Evolutionary conservation across 306 rosid genomes (phyloP).

Genomic region (Vicia villosa): DNA sequence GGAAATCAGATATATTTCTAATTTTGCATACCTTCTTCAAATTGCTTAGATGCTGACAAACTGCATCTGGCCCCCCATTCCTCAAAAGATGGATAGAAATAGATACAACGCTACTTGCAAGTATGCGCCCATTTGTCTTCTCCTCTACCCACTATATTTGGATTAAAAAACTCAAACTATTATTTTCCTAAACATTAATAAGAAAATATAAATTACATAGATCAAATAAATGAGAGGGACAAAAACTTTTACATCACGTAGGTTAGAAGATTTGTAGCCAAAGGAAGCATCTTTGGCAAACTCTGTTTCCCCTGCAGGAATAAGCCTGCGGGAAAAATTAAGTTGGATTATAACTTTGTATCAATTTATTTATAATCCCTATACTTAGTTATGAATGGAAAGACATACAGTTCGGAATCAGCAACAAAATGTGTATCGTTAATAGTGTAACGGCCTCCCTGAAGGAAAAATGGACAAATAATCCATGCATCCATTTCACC

Average conservation of each 20-base stretch:
- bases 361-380: conserved; percentile 25
- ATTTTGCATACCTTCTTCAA: conserved; percentile 66
- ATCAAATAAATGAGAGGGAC: conserved; percentile 9
- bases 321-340: conserved; percentile 61
- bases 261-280: conserved; percentile 93
- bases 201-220: conserved; percentile 10
- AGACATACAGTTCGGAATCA: conserved; percentile 75
- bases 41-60: conserved; percentile 70
- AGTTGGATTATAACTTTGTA: conserved; percentile 28
- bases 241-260: conserved; percentile 68
- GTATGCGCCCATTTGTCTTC: conserved; percentile 76
- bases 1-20: conserved; percentile 5
- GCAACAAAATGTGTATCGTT: conserved; percentile 86
- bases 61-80: conserved; percentile 90
- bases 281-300: conserved; percentile 95
- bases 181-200: conserved; percentile 3
- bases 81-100: conserved; percentile 81
- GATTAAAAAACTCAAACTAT: conserved; percentile 27
- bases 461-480: conserved; percentile 93
- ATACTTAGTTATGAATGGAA: conserved; percentile 24
- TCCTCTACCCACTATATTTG: conserved; percentile 89
- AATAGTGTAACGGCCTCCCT: conserved; percentile 93
- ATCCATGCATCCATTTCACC: conserved; percentile 98
- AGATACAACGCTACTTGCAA: conserved; percentile 63
- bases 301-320: conserved; percentile 94